Base-by-base conservation (phyloP, 768 basidiomycete genomes). In the Kwoniella sp. region DNA sequence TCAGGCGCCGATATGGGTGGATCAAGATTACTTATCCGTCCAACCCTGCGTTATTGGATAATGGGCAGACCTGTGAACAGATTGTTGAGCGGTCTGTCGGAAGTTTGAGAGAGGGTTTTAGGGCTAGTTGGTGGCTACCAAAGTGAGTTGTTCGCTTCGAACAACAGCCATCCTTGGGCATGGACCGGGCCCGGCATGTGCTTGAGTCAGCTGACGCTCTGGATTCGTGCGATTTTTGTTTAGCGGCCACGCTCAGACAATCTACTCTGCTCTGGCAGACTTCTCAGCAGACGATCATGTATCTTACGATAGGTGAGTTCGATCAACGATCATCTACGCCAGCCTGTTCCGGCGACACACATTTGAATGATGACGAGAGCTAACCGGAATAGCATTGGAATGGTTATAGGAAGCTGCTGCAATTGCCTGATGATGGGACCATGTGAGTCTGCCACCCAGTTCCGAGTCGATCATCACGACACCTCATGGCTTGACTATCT, bases 401-500 rank as follows among this genome's bases (percentile, higher is more conserved):
- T 33, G 5, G 13, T 12, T 58, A 52, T 4, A 77, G 81, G 26
- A 68, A 77, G 36, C 58, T 79, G 15, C 62, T 83, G 7, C 58
- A 74, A 2, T 56, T 81, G 0, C 79, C 79, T 1, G 82, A 82
- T 67, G 80, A 80, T 21, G 82, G 82, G 0, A 79, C 77, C 1
- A 67, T 83, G 55, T 61, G 33, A 55, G 58, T 48, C 33, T 15
- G 17, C n/a, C 33, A 13, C 33, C 13, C 7, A 6, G 4, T 30
- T 19, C 21, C 54, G 33, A 13, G 33, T 33, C n/a, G 33, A 13
- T 33, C 13, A 13, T 33, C 7, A 33, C 33, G 46, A 47, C 5
- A 47, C 6, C 19, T 17, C 15, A 7, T 5, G 46, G 19, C 8
- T 17, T 47, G 46, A 47, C 22, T 7, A 47, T 6, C 19, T 22